Base-by-base conservation (phyloP, 1,139 yeast genomes). In the Nadsonia commutata region DNA sequence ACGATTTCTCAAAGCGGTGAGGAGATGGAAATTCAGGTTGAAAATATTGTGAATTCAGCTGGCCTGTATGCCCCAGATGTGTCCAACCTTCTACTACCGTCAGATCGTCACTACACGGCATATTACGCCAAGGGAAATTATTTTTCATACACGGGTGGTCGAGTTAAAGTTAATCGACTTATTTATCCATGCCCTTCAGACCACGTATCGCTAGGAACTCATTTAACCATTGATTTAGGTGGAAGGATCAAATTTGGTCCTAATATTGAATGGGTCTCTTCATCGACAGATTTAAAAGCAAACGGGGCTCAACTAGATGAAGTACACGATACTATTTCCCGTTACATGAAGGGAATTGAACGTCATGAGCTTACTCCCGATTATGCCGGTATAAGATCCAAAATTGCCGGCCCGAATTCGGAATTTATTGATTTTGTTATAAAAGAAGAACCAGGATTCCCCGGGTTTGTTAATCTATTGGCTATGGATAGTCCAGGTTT, bases 401-500 rank as follows among this genome's bases (percentile, higher is more conserved):
- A 85, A 56, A 57, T 82, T 9, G 55, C 63, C 2, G 72, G 76
- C 0, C 67, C 69, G 2, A 66, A 60, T 7, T 70, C 68, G 3
- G 57, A 59, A 33, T 82, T 83, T 60, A 78, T 76, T 38, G 95
- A 86, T 56, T 86, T 84, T 57, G 63, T 78, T 20, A 80, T 86
- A 31, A 62, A 74, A 43, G 74, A 79, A 51, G 80, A 75, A 47
- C 71, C 67, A 0, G 88, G 77, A 0, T 78, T 70, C 53, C 81
- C 82, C 0, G 95, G 95, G 1, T 85, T 84, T 55, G 71, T 85
- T 31, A 85, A 83, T 52, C 65, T 84, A 45, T 57, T 85, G 40
- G 94, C 93, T 2, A 85, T 86, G 21, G 96, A 86, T 56, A 80
- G 93, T 55, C 96, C 96, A 0, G 96, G 95, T 0, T 67, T 85